These are phyloP conservation scores for Trichoderma sp. DNA, from an alignment of 2,329 filamentous ascomycete genomes.

Conservation along the genomic window DNA sequence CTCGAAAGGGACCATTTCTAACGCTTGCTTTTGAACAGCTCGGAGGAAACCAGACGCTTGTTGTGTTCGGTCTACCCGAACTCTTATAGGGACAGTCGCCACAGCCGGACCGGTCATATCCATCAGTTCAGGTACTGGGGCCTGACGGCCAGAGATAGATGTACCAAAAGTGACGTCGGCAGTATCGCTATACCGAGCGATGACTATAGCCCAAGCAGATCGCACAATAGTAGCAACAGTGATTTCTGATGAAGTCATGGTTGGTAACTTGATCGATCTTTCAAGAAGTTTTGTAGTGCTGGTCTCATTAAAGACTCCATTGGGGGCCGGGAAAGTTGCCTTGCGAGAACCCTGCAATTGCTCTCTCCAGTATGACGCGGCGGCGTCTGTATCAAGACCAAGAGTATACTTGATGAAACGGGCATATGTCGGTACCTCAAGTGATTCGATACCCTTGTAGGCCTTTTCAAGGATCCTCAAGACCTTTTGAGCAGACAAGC, in stretches of 20 bases:
- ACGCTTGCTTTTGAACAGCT: conserved; percentile 20
- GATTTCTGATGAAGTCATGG: background rate
- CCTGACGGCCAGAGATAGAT: conserved; percentile 26
- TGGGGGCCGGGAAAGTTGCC: background rate
- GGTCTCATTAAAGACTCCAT: background rate
- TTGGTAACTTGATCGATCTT: background rate
- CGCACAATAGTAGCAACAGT: conserved; percentile 29
- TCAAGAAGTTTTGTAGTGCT: background rate
- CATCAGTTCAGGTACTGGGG: conserved; percentile 24
- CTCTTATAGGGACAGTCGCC: conserved; percentile 16
- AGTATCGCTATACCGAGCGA: conserved; percentile 38
- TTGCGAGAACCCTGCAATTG: background rate
- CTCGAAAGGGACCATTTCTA: conserved; percentile 26
- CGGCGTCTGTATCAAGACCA: background rate
- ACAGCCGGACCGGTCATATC: conserved; percentile 24
- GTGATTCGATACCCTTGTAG: background rate
- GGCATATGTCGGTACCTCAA: background rate
- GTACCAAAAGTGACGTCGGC: conserved; percentile 26
- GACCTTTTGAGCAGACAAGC: conserved; percentile 20
- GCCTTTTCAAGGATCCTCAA: background rate
- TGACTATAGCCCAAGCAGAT: conserved; percentile 36
- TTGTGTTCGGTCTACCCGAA: background rate
- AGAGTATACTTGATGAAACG: conserved; percentile 13
- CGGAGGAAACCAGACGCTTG: background rate
- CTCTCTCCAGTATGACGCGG: background rate